These are phyloP conservation scores for Polytrichum commune DNA, from an alignment of 225 moss, liverwort and hornwort species.

Conservation along the genomic window DNA sequence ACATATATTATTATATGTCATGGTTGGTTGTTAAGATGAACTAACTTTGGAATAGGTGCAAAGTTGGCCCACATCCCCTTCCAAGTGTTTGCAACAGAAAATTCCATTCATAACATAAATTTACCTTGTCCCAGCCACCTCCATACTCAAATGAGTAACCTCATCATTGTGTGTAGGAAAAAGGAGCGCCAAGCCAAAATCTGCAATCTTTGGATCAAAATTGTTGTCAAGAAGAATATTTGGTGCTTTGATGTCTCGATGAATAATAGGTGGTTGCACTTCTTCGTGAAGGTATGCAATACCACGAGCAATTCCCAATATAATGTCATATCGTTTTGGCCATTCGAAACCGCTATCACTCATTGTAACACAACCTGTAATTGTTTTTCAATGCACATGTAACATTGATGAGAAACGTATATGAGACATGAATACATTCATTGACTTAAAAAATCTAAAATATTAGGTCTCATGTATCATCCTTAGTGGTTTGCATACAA, in stretches of 20 bases:
- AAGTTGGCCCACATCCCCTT: too few relatives aligned
- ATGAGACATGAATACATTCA: too few relatives aligned
- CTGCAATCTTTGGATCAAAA: conserved; percentile 58
- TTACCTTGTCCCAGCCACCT: not conserved
- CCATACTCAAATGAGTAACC: not conserved
- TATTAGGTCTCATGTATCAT: too few relatives aligned
- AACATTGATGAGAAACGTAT: not conserved
- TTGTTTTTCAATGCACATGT: not conserved
- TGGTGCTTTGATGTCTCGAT: conserved; percentile 63
- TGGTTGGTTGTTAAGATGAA: too few relatives aligned
- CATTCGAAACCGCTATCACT: conserved; percentile 31
- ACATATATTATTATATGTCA: not conserved
- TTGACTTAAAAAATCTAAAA: too few relatives aligned
- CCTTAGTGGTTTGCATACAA: too few relatives aligned
- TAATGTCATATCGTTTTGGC: conserved; percentile 56
- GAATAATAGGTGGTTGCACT: conserved; percentile 58
- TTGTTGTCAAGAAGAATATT: conserved; percentile 60
- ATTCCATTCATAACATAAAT: not conserved
- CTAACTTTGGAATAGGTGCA: too few relatives aligned
- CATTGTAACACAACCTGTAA: not conserved
- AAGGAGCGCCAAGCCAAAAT: conserved; percentile 53
- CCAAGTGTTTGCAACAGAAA: too few relatives aligned
- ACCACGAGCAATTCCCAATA: conserved; percentile 54
- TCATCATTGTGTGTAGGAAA: conserved; percentile 4
- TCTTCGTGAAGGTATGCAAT: conserved; percentile 67